Evolutionary conservation across 192 early-diverging fungal species (phyloP).

Genomic region (Globomyces pollinis-pini): DNA sequence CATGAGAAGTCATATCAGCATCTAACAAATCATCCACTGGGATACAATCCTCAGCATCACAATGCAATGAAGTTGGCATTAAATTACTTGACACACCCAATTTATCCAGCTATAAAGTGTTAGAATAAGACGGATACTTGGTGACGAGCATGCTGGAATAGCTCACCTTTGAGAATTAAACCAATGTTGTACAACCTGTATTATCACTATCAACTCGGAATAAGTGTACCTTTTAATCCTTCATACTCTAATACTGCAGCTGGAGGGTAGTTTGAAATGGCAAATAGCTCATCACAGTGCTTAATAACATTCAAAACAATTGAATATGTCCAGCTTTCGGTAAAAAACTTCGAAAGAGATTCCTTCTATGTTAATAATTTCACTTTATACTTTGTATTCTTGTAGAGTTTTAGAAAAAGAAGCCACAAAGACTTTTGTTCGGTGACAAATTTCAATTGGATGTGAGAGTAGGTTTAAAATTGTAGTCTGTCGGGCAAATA

Average conservation of each 20-base stretch:
- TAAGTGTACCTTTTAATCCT: constrained; percentile 62
- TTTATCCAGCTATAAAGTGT: no score
- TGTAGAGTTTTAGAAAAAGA: constrained; percentile 61
- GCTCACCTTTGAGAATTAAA: constrained; percentile 56
- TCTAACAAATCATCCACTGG: constrained; percentile 23
- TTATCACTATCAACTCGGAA: no score
- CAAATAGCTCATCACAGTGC: constrained; percentile 70
- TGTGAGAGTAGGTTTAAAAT: constrained; percentile 63
- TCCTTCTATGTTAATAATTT: no score
- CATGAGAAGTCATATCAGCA: constrained; percentile 1
- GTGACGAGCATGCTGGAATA: constrained; percentile 64
- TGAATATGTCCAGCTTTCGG: constrained; percentile 75
- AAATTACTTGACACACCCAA: constrained; percentile 55
- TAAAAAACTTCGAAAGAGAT: constrained; percentile 48
- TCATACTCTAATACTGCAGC: constrained; percentile 51
- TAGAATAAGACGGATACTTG: no score
- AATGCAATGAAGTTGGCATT: constrained; percentile 32
- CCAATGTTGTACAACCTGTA: no score
- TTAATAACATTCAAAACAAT: constrained; percentile 67
- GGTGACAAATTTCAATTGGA: constrained; percentile 57
- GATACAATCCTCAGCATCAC: constrained; percentile 44
- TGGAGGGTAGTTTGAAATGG: constrained; percentile 31
- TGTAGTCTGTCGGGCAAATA: constrained; percentile 85
- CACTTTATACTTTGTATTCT: constrained; percentile 68
- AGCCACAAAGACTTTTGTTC: constrained; percentile 68